These are phyloP conservation scores for Avena eriantha DNA, from an alignment of 176 grass and related monocot species.

Conservation along the genomic window DNA sequence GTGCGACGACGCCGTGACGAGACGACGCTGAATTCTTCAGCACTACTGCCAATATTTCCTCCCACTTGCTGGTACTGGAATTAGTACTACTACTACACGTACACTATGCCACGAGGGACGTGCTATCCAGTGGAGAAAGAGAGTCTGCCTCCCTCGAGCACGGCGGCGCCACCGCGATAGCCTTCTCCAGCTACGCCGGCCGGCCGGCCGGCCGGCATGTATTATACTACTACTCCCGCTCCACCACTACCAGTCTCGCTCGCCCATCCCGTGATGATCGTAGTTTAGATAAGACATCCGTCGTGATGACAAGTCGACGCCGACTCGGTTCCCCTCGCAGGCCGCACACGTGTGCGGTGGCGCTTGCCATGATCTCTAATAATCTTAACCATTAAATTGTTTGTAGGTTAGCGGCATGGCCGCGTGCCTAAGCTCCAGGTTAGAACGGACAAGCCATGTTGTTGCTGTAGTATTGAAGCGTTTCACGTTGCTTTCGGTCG, in stretches of 20 bases:
- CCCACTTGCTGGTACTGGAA: too few species aligned
- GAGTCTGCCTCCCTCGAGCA: too few species aligned
- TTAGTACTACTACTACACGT: too few species aligned
- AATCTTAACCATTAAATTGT: not conserved
- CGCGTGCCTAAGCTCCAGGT: not conserved
- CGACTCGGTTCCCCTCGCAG: not conserved
- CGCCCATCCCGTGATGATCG: not conserved
- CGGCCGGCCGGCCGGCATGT: not conserved
- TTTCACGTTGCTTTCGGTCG: not conserved
- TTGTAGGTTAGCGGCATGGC: not conserved
- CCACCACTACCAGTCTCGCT: not conserved
- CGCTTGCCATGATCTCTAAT: not conserved
- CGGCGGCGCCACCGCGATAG: too few species aligned
- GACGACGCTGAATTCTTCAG: too few species aligned
- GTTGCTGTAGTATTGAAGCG: not conserved
- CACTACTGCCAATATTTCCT: too few species aligned
- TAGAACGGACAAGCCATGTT: not conserved
- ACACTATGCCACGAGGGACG: too few species aligned
- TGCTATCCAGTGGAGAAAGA: too few species aligned
- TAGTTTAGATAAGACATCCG: not conserved
- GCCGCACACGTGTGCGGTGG: not conserved
- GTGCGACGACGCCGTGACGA: too few species aligned
- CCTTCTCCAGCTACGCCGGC: not conserved
- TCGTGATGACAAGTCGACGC: not conserved
- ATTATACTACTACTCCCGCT: not conserved